phyloP scores from a whole-genome alignment of 306 rosid genomes.

The Abrus pulchellus region DNA sequence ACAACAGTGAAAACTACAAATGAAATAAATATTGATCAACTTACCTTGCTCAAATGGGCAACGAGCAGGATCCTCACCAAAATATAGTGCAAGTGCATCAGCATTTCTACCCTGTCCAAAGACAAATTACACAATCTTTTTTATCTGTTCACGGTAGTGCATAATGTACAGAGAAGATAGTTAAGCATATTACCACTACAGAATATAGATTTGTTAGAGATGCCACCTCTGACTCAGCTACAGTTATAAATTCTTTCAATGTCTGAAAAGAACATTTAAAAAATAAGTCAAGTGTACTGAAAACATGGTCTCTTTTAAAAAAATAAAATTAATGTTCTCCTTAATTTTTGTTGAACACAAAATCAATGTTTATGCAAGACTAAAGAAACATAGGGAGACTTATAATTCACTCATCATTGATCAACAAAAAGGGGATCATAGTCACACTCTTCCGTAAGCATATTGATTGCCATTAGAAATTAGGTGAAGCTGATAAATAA shows the following conservation, averaged over 20 bases:
- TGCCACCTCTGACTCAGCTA: conserved; percentile 84
- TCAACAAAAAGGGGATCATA: conserved; percentile 32
- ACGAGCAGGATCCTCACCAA: conserved; percentile 93
- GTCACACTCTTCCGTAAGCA: conserved; percentile 1
- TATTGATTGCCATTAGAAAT: conserved; percentile 8
- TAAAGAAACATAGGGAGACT: conserved; percentile 23
- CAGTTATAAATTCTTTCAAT: conserved; percentile 74
- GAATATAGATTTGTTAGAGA: conserved; percentile 80
- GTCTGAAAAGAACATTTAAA: conserved; percentile 61
- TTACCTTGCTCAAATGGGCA: conserved; percentile 97
- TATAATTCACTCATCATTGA: conserved; percentile 3
- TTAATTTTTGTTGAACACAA: conserved; percentile 6
- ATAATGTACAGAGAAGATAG: conserved; percentile 36
- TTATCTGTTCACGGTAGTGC: conserved; percentile 34
- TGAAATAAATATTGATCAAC: conserved; percentile 32
- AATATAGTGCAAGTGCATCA: conserved; percentile 90
- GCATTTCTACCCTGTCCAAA: conserved; percentile 94
- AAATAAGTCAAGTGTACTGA: conserved; percentile 37
- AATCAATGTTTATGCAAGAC: conserved; percentile 30
- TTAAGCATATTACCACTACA: conserved; percentile 74
- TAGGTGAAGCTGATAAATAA: conserved; percentile 28
- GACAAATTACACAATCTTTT: conserved; percentile 39
- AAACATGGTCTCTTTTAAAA: conserved; percentile 2
- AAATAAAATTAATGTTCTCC: conserved; percentile 11
- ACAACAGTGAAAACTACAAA: conserved; percentile 6